A percentile compares a stretch with the other conserved stretches of the same genome.
Conservation (phyloP, 768 basidiomycete species). For the Collybia sp. region DNA sequence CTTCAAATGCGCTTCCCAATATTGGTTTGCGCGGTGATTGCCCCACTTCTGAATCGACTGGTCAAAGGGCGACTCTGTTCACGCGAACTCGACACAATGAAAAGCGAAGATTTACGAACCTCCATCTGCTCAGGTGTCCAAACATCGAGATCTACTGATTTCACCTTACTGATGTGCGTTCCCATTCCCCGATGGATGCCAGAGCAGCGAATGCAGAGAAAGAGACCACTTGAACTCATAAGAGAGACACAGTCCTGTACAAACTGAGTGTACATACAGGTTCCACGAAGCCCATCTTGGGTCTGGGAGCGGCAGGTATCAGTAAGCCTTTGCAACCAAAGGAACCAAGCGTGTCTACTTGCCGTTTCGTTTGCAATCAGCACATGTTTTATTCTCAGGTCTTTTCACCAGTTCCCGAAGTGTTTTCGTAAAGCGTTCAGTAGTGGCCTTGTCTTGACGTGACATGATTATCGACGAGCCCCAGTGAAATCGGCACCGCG, state of each 20-base stretch:
- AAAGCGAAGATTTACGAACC: constrained; percentile 34
- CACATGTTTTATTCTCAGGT: constrained; percentile 91
- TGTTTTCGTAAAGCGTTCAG: constrained; percentile 70
- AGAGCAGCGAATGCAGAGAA: constrained; percentile 95
- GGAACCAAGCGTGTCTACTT: constrained; percentile 18
- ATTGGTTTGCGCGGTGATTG: constrained; percentile 85
- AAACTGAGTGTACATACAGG: constrained; percentile 45
- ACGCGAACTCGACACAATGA: no score
- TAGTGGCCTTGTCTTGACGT: constrained; percentile 79
- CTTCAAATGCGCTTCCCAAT: constrained; percentile 97
- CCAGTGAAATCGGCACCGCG: no score
- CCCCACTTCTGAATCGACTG: constrained; percentile 93
- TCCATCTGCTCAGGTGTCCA: constrained; percentile 99
- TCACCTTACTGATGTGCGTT: constrained; percentile 96
- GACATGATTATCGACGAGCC: constrained; percentile 32
- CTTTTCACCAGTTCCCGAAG: constrained; percentile 85
- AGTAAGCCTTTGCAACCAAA: constrained; percentile 1
- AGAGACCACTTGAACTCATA: constrained; percentile 62
- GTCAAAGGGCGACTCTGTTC: neutral
- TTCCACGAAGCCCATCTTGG: constrained; percentile 99
- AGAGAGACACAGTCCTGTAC: constrained; percentile 2
- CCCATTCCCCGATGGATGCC: constrained; percentile 98
- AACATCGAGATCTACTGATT: constrained; percentile 94
- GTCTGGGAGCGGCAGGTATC: constrained; percentile 43
- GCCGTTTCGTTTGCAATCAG: constrained; percentile 97